Percentiles rank a stretch among this genome's conserved stretches.
phyloP scores from a whole-genome alignment of 2,329 filamentous ascomycete species.

The Colletotrichum magnum region DNA sequence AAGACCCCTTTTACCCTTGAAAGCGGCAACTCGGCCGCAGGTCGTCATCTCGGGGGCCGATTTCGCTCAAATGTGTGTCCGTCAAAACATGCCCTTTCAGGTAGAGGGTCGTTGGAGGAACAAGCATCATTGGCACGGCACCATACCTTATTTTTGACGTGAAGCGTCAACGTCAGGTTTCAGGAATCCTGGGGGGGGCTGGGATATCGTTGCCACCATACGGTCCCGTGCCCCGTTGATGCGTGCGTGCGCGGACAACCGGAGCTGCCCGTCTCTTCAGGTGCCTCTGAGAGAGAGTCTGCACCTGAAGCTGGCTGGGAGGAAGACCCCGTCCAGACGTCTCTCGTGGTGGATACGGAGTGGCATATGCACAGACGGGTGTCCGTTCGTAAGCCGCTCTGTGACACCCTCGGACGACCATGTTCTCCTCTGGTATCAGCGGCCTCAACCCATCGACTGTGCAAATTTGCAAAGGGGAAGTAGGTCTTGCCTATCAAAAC shows the following conservation, averaged over 20 bases:
- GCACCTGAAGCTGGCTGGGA: slow-evolving; percentile 22
- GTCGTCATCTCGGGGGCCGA: slow-evolving; percentile 14
- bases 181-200: slow-evolving; percentile 4
- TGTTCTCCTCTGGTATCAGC: not conserved
- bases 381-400: slow-evolving; percentile 15
- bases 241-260: slow-evolving; percentile 10
- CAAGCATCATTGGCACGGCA: slow-evolving; percentile 14
- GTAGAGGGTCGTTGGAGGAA: not conserved
- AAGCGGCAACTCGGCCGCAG: slow-evolving; percentile 1
- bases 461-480: slow-evolving; percentile 14
- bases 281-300: not conserved
- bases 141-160: slow-evolving; percentile 17
- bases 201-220: slow-evolving; percentile 18
- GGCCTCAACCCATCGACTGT: slow-evolving; percentile 11
- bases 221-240: slow-evolving; percentile 6
- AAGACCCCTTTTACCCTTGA: not conserved
- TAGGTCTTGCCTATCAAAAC: slow-evolving; percentile 23
- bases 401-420: slow-evolving; percentile 29
- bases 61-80: not conserved
- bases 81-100: not conserved
- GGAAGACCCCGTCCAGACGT: not conserved
- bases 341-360: slow-evolving; percentile 10
- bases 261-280: not conserved
- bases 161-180: slow-evolving; percentile 22
- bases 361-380: slow-evolving; percentile 29